A percentile compares a stretch with the other conserved stretches of the same genome.
These are phyloP conservation scores for Salvia sclarea DNA, from an alignment of 305 asterid species.

Conservation along the genomic window DNA sequence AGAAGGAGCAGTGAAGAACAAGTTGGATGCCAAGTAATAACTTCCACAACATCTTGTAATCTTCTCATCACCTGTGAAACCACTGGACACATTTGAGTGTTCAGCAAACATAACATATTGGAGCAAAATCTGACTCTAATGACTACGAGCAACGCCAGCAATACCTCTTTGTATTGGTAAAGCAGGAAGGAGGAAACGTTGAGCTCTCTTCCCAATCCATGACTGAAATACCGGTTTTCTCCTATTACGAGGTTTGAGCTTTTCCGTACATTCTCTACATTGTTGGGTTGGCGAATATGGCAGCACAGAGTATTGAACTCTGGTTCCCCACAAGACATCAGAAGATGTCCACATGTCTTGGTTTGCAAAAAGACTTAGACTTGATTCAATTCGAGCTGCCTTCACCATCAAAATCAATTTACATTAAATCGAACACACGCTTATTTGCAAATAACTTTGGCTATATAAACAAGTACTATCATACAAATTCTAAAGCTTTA, in stretches of 20 bases:
- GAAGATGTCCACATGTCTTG: constrained; percentile 76
- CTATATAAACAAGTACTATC: constrained; percentile 2
- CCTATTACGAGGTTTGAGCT: constrained; percentile 43
- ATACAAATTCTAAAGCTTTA: background rate
- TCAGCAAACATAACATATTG: constrained; percentile 58
- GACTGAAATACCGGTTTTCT: constrained; percentile 48
- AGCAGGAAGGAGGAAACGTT: constrained; percentile 37
- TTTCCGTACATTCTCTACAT: constrained; percentile 39
- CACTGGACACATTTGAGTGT: constrained; percentile 89
- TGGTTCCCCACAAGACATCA: constrained; percentile 56
- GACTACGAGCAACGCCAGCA: constrained; percentile 35
- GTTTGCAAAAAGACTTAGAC: constrained; percentile 41
- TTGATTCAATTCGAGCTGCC: constrained; percentile 41
- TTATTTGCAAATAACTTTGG: too few species aligned
- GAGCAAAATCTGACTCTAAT: constrained; percentile 30
- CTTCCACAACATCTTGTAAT: constrained; percentile 40
- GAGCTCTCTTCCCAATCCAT: constrained; percentile 43
- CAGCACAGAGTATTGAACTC: constrained; percentile 48
- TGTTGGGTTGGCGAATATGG: constrained; percentile 47
- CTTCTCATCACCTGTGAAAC: constrained; percentile 68
- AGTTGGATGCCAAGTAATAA: constrained; percentile 47
- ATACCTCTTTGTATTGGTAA: constrained; percentile 65
- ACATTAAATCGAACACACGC: too few species aligned
- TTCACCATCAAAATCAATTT: constrained; percentile 35
- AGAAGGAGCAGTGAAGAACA: constrained; percentile 37